These are phyloP conservation scores for Circinella umbellata DNA, from an alignment of 371 early-diverging fungal genomes.

Conservation along the genomic window DNA sequence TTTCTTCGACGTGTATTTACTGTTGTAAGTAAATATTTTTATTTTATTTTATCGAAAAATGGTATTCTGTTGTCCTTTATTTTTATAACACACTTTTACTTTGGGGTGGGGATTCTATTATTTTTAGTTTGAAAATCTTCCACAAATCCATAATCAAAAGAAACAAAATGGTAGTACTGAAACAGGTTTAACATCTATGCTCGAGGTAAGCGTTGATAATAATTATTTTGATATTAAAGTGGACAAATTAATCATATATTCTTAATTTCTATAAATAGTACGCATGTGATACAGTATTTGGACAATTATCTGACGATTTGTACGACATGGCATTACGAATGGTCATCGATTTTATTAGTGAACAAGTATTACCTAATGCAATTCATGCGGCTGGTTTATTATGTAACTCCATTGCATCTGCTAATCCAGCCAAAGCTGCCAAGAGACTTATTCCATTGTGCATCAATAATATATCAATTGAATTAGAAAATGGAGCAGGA, in stretches of 20 bases:
- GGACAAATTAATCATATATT: background rate
- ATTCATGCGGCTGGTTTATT: slow-evolving; percentile 67
- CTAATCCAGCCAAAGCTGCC: slow-evolving; percentile 58
- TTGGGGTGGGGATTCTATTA: too few species aligned
- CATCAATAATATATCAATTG: slow-evolving; percentile 59
- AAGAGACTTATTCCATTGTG: slow-evolving; percentile 67
- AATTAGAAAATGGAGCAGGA: slow-evolving; percentile 75
- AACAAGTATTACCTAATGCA: slow-evolving; percentile 72
- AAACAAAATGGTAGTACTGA: slow-evolving; percentile 46
- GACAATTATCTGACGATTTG: slow-evolving; percentile 68
- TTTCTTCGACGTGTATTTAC: slow-evolving; percentile 80
- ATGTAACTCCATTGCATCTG: slow-evolving; percentile 49
- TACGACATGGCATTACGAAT: slow-evolving; percentile 65
- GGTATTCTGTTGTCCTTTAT: too few species aligned
- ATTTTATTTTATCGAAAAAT: too few species aligned
- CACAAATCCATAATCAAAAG: slow-evolving; percentile 57
- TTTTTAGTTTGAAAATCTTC: slow-evolving; percentile 76
- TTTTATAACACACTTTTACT: background rate
- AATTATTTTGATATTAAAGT: too few species aligned
- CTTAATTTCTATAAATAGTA: slow-evolving; percentile 35
- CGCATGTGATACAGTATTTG: slow-evolving; percentile 68
- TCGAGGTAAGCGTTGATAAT: slow-evolving; percentile 29
- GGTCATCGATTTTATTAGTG: slow-evolving; percentile 63
- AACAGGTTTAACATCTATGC: slow-evolving; percentile 46
- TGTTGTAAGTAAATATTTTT: slow-evolving; percentile 48